Evolutionary conservation across 257 asterid genomes (phyloP).

Genomic region (Knoxia roxburghii): DNA sequence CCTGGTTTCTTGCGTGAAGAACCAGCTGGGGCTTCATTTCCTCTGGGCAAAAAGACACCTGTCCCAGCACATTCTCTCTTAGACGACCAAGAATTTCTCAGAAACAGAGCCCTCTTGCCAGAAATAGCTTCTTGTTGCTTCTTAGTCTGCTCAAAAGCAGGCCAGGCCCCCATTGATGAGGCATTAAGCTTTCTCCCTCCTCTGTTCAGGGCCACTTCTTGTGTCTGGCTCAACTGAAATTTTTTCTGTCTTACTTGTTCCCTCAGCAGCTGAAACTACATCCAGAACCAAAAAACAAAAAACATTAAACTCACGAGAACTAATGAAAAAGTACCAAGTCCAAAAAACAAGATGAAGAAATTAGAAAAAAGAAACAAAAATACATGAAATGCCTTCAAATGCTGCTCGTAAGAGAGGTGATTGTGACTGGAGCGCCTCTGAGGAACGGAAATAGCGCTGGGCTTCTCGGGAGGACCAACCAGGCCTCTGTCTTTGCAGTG

Average conservation of each 20-base stretch:
- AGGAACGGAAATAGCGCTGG: slow-evolving; percentile 18
- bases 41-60: slow-evolving; percentile 74
- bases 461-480: slow-evolving; percentile 19
- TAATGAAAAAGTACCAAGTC: too few relatives aligned
- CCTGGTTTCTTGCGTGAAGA: slow-evolving; percentile 47
- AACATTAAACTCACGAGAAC: not conserved
- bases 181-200: slow-evolving; percentile 24
- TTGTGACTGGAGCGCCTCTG: slow-evolving; percentile 6
- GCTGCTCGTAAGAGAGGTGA: slow-evolving; percentile 36
- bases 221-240: slow-evolving; percentile 21
- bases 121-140: slow-evolving; percentile 30
- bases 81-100: slow-evolving; percentile 32
- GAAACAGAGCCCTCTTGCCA: slow-evolving; percentile 42
- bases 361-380: not conserved
- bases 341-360: not conserved
- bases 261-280: slow-evolving; percentile 34
- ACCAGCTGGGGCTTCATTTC: slow-evolving; percentile 29
- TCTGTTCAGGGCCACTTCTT: slow-evolving; percentile 20
- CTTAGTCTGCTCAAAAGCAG: slow-evolving; percentile 36
- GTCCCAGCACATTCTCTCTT: slow-evolving; percentile 67
- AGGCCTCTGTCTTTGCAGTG: slow-evolving; percentile 5
- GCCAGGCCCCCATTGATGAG: slow-evolving; percentile 42
- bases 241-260: slow-evolving; percentile 32
- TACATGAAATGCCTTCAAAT: slow-evolving; percentile 43
- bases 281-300: not conserved